A percentile compares a stretch with the other conserved stretches of the same genome.
Evolutionary conservation across 805 yeast genomes (phyloP).

Genomic region (Candida verbasci): DNA sequence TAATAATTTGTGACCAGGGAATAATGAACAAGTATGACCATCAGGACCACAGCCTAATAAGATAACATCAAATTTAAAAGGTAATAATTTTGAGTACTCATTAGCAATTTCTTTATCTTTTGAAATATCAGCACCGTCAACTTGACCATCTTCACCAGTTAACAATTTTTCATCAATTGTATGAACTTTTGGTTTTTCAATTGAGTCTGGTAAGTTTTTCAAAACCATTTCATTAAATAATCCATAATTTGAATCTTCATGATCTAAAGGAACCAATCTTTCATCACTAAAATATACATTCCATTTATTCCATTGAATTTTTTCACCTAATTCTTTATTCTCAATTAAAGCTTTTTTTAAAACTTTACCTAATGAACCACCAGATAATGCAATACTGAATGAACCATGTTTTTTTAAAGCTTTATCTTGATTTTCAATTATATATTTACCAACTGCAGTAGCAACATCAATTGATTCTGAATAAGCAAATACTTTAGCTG

Average conservation of each 20-base stretch:
- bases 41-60: conserved; percentile 93
- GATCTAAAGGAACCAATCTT: conserved; percentile 77
- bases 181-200: conserved; percentile 53
- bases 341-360: conserved; percentile 63
- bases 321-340: conserved; percentile 38
- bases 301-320: conserved; percentile 70
- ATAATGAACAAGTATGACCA: conserved; percentile 91
- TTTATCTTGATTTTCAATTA: conserved; percentile 57
- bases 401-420: conserved; percentile 42
- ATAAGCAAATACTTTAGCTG: conserved; percentile 43
- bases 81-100: conserved; percentile 58
- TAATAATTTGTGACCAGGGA: conserved; percentile 77
- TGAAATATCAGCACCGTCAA: conserved; percentile 42
- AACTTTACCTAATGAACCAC: conserved; percentile 84
- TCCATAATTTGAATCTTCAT: conserved; percentile 84
- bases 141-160: conserved; percentile 43
- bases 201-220: conserved; percentile 37
- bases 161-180: conserved; percentile 64
- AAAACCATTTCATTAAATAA: conserved; percentile 65
- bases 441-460: conserved; percentile 56
- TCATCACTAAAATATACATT: conserved; percentile 86
- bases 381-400: conserved; percentile 81
- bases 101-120: conserved; percentile 50
- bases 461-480: conserved; percentile 59
- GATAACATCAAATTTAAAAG: conserved; percentile 57